These are phyloP conservation scores for Melocanna baccifera DNA, from an alignment of 176 grass and related monocot genomes.

Conservation along the genomic window DNA sequence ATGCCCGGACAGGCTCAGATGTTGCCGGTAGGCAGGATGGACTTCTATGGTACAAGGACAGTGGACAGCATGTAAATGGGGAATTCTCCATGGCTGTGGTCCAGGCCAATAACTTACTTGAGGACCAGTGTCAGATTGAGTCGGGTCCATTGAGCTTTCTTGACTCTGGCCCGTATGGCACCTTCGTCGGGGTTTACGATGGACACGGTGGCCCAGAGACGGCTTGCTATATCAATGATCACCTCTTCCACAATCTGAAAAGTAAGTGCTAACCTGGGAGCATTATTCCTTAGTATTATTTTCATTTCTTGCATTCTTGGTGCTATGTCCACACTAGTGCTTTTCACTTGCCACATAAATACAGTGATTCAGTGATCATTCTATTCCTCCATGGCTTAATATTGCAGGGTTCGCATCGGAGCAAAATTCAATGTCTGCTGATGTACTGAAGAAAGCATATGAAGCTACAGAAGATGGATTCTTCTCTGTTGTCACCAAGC, in stretches of 20 bases:
- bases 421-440: slow-evolving; percentile 73
- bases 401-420: slow-evolving; percentile 77
- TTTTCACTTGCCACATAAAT: not conserved
- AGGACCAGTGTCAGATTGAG: slow-evolving; percentile 90
- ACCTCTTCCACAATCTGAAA: slow-evolving; percentile 85
- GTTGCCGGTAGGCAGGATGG: slow-evolving; percentile 61
- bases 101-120: slow-evolving; percentile 87
- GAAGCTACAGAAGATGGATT: slow-evolving; percentile 95
- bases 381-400: slow-evolving; percentile 14
- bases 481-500: slow-evolving; percentile 73
- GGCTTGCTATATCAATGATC: slow-evolving; percentile 76
- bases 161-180: slow-evolving; percentile 73
- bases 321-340: not conserved
- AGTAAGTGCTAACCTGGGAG: slow-evolving; percentile 46
- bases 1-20: slow-evolving; percentile 58
- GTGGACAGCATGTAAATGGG: slow-evolving; percentile 72
- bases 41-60: slow-evolving; percentile 94
- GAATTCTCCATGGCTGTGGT: slow-evolving; percentile 98
- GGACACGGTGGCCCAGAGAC: slow-evolving; percentile 96
- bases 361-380: not conserved
- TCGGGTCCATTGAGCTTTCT: slow-evolving; percentile 64
- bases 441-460: slow-evolving; percentile 89
- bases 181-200: slow-evolving; percentile 89
- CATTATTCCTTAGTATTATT: not conserved
- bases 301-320: slow-evolving; percentile 4